Conservation (phyloP, 305 asterid genomes). For the Stenogyne calaminthoides region DNA sequence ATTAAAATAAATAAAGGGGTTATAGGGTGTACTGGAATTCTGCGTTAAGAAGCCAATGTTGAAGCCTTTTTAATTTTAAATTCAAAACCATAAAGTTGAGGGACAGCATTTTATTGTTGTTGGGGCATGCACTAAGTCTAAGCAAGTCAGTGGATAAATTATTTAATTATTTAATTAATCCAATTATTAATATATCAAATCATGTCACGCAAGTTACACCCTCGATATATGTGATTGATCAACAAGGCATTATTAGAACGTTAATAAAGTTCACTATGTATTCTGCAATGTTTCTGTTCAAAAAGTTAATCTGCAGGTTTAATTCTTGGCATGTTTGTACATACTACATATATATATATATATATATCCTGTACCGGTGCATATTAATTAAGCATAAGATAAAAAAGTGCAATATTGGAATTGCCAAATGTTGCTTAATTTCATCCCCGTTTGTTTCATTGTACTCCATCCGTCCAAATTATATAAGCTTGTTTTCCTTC, state of each 20-base stretch:
- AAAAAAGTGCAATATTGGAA: neutral
- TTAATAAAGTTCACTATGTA: conserved; percentile 1
- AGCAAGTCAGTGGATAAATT: conserved; percentile 52
- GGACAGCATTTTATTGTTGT: conserved; percentile 64
- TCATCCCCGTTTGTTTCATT: neutral
- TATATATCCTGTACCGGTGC: neutral
- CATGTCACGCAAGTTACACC: conserved; percentile 24
- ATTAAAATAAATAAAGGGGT: conserved; percentile 9
- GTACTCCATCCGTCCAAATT: too few relatives aligned
- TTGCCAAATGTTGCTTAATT: neutral
- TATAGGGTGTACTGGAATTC: conserved; percentile 44
- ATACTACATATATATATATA: too few relatives aligned
- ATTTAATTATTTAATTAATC: conserved; percentile 34
- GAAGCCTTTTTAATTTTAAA: conserved; percentile 42
- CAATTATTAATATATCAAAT: conserved; percentile 20
- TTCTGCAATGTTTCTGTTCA: neutral
- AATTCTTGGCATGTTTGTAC: neutral
- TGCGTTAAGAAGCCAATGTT: conserved; percentile 44
- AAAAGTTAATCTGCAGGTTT: conserved; percentile 21
- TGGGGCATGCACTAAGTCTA: conserved; percentile 66
- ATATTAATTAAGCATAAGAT: neutral
- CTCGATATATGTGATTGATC: neutral
- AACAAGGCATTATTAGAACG: conserved; percentile 26
- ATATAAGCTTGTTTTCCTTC: too few relatives aligned
- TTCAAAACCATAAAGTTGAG: conserved; percentile 51